These are phyloP conservation scores for Fusarium solani-melongenae DNA, from an alignment of 2,329 filamentous ascomycete genomes.

Conservation along the genomic window DNA sequence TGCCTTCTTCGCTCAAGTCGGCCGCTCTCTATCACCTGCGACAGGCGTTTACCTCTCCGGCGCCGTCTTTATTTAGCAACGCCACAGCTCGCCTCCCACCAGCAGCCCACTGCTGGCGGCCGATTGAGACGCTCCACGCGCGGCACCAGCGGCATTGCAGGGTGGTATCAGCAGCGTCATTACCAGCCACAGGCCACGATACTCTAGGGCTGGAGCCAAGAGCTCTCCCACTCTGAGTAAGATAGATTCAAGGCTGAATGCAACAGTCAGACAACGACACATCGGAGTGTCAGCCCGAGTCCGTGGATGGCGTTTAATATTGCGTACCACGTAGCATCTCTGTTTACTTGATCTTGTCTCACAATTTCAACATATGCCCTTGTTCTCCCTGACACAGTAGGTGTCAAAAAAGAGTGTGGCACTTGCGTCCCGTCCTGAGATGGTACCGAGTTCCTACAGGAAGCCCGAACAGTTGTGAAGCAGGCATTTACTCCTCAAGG, in stretches of 20 bases:
- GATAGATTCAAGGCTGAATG: neutral
- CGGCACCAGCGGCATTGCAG: neutral
- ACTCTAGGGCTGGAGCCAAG: neutral
- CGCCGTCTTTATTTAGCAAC: conserved; percentile 15
- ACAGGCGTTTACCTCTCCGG: neutral
- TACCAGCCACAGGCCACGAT: conserved; percentile 2
- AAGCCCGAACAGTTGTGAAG: neutral
- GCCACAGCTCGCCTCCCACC: conserved; percentile 7
- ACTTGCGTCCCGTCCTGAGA: neutral
- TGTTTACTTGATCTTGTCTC: neutral
- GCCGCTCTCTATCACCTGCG: neutral
- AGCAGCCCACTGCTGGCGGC: neutral
- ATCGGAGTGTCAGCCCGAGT: neutral
- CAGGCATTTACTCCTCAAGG: neutral
- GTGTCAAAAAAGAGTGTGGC: neutral
- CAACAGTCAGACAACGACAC: conserved; percentile 1
- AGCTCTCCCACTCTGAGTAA: neutral
- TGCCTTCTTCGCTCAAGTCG: neutral
- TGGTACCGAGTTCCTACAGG: neutral
- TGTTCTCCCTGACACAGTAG: neutral
- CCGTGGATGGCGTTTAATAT: neutral
- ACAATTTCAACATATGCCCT: neutral
- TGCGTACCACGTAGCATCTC: neutral
- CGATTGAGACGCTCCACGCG: neutral
- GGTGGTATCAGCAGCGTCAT: neutral